A percentile compares a stretch with the other conserved stretches of the same genome.
phyloP scores from a whole-genome alignment of 331 rosid genomes.

The Malus hybrid region DNA sequence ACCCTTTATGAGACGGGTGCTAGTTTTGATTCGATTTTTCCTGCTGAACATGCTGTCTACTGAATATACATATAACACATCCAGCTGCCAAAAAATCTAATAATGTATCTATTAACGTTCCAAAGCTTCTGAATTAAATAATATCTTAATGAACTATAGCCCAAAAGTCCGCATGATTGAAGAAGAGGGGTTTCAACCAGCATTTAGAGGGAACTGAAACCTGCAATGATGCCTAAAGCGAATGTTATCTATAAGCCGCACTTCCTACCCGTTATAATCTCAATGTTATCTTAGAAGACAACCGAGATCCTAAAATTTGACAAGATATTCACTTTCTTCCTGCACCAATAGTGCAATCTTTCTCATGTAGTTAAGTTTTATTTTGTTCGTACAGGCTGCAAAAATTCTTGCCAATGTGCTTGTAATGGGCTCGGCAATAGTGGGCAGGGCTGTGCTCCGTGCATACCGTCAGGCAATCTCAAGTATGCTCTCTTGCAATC shows the following conservation, averaged over 20 bases:
- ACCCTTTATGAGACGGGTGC: not conserved
- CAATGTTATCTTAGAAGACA: not conserved
- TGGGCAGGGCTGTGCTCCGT: constrained; percentile 55
- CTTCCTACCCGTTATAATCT: not conserved
- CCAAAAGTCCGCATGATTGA: not conserved
- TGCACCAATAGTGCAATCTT: not conserved
- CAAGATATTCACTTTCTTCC: not conserved
- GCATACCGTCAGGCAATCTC: constrained; percentile 62
- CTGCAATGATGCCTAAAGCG: not conserved
- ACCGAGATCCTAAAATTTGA: not conserved
- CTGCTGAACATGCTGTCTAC: not conserved
- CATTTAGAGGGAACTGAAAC: not conserved
- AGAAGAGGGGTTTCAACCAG: not conserved
- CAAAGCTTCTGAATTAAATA: not conserved
- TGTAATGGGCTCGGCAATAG: constrained; percentile 50
- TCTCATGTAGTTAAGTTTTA: not conserved
- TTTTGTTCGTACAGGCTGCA: constrained; percentile 36
- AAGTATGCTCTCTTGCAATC: constrained; percentile 16
- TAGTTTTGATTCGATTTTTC: not conserved
- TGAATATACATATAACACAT: not conserved
- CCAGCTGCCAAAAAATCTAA: not conserved
- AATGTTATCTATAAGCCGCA: not conserved
- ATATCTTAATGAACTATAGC: not conserved
- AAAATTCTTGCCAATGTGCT: constrained; percentile 55
- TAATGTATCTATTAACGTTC: not conserved